Evolutionary conservation across 2,329 filamentous ascomycete species (phyloP).

Genomic region (Fusarium tupiense): DNA sequence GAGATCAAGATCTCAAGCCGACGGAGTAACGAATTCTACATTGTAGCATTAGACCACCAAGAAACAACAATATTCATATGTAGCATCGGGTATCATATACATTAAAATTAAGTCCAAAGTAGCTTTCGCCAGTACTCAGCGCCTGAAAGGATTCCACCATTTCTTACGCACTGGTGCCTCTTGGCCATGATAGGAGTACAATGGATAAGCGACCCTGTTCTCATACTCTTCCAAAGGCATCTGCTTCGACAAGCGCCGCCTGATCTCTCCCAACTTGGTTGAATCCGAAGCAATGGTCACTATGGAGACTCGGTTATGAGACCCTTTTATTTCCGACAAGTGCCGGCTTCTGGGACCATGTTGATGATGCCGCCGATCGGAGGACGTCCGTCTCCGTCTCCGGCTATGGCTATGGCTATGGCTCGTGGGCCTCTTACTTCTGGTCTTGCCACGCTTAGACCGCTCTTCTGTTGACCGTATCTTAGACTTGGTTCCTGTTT

Average conservation of each 20-base stretch:
- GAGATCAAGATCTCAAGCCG: not conserved
- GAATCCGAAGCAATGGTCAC: conserved; percentile 55
- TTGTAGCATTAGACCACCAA: not conserved
- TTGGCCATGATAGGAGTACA: conserved; percentile 21
- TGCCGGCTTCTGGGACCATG: conserved; percentile 4
- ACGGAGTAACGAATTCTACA: not conserved
- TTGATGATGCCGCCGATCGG: conserved; percentile 13
- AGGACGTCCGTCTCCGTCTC: conserved; percentile 2
- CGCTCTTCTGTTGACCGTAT: conserved; percentile 10
- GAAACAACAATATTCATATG: not conserved
- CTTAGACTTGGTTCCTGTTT: conserved; percentile 7
- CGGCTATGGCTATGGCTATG: not conserved
- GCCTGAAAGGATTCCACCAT: conserved; percentile 38
- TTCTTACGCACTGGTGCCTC: conserved; percentile 28
- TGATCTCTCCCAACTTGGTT: conserved; percentile 58
- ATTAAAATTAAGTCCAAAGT: not conserved
- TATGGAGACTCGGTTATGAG: conserved; percentile 38
- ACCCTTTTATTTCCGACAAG: not conserved
- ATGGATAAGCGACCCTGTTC: conserved; percentile 33
- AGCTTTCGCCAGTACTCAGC: not conserved
- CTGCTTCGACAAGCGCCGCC: conserved; percentile 33
- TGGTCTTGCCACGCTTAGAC: conserved; percentile 15
- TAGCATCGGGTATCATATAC: not conserved
- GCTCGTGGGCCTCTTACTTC: conserved; percentile 16
- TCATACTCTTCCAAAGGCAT: not conserved